Evolutionary conservation across 2,329 filamentous ascomycete genomes (phyloP).

Genomic region (Erysiphe pulchra): DNA sequence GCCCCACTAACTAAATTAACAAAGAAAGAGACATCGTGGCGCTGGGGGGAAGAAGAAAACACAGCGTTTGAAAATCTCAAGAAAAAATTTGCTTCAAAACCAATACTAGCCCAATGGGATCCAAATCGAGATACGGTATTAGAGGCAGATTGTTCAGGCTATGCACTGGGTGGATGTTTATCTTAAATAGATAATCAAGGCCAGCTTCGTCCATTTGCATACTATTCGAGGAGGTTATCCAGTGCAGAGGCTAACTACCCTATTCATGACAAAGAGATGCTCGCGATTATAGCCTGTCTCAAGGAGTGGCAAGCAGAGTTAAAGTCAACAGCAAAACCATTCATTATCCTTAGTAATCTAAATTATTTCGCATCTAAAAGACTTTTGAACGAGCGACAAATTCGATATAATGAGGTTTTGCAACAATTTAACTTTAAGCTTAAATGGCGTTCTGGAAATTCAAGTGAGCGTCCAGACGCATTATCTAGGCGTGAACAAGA

Average conservation of each 20-base stretch:
- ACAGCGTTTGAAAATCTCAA: neutral
- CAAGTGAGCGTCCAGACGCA: neutral
- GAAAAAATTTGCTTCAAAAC: neutral
- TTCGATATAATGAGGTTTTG: neutral
- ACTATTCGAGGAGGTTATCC: too few relatives aligned
- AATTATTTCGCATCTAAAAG: neutral
- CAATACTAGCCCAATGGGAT: too few relatives aligned
- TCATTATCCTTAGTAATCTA: neutral
- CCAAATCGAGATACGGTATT: too few relatives aligned
- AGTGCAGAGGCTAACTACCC: too few relatives aligned
- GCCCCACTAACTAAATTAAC: neutral
- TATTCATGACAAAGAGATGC: too few relatives aligned
- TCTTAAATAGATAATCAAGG: too few relatives aligned
- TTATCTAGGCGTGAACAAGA: neutral
- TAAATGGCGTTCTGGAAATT: neutral
- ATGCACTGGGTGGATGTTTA: too few relatives aligned
- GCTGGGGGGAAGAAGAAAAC: neutral
- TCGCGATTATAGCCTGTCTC: too few relatives aligned
- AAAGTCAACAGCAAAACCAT: neutral
- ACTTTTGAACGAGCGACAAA: neutral
- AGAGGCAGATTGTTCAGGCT: too few relatives aligned
- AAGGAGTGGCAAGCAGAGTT: too few relatives aligned
- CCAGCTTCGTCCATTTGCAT: too few relatives aligned
- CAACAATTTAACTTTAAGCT: neutral
- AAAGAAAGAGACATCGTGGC: neutral